Conservation (phyloP, 2,329 filamentous ascomycete genomes). For the Exophiala spinifera region DNA sequence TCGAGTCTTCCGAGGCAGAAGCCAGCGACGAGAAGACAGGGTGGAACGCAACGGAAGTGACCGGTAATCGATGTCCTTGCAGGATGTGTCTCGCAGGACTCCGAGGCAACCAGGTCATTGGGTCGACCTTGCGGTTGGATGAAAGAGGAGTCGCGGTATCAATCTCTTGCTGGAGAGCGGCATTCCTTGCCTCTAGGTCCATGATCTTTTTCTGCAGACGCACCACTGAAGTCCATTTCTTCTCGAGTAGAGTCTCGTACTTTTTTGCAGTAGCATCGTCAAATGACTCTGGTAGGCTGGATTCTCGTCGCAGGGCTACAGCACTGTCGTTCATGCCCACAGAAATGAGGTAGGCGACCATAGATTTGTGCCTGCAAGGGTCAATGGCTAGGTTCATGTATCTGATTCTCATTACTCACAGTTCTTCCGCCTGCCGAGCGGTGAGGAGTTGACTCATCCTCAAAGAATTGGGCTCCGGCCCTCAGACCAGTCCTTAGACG, state of each 20-base stretch:
- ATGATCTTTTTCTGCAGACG: conserved; percentile 97
- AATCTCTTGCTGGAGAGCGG: conserved; percentile 73
- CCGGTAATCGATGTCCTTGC: conserved; percentile 74
- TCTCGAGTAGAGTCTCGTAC: conserved; percentile 90
- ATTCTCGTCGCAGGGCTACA: conserved; percentile 70
- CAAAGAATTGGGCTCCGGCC: conserved; percentile 14
- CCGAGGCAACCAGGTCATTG: conserved; percentile 79
- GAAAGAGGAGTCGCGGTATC: conserved; percentile 79
- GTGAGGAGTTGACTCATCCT: conserved; percentile 73
- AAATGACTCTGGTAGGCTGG: conserved; percentile 69
- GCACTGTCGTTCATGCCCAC: conserved; percentile 69
- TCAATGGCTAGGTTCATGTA: background rate
- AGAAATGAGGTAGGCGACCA: conserved; percentile 81
- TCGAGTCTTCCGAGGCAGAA: conserved; percentile 86
- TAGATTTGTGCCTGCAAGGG: conserved; percentile 75
- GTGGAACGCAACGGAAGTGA: conserved; percentile 89
- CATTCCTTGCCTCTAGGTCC: conserved; percentile 78
- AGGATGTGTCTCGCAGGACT: conserved; percentile 77
- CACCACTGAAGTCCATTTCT: conserved; percentile 98
- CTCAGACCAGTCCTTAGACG: background rate
- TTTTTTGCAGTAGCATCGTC: conserved; percentile 83
- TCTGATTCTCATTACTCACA: conserved; percentile 56
- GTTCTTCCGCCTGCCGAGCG: conserved; percentile 78
- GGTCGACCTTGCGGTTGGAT: conserved; percentile 76
- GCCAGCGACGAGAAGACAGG: conserved; percentile 87